A percentile compares a stretch with the other conserved stretches of the same genome.
These are phyloP conservation scores for Wickerhamiella sorbophila DNA, from an alignment of 805 yeast species.

Conservation along the genomic window DNA sequence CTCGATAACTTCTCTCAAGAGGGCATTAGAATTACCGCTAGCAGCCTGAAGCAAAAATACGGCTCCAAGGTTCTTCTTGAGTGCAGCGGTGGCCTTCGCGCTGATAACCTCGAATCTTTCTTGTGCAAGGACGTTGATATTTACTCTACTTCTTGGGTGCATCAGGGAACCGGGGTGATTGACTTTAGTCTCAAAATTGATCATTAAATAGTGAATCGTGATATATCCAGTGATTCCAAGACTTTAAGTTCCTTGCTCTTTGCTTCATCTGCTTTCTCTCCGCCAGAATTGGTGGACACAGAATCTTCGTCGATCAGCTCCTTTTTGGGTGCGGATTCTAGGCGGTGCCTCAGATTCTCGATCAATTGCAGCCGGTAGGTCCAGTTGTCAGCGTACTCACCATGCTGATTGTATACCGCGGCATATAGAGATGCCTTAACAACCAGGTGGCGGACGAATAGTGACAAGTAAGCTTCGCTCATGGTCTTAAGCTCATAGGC, in stretches of 20 bases:
- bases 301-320: neutral
- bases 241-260: neutral
- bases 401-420: conserved; percentile 53
- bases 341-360: conserved; percentile 25
- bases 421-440: conserved; percentile 60
- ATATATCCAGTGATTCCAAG: conserved; percentile 16
- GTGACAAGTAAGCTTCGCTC: conserved; percentile 43
- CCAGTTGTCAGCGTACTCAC: conserved; percentile 51
- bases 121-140: conserved; percentile 72
- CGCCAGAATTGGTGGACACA: neutral
- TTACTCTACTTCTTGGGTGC: conserved; percentile 81
- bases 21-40: conserved; percentile 51
- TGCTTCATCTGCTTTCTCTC: neutral
- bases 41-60: conserved; percentile 45
- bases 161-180: conserved; percentile 74
- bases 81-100: conserved; percentile 82
- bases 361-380: conserved; percentile 48
- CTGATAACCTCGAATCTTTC: conserved; percentile 47
- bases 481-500: conserved; percentile 63
- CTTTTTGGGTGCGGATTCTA: conserved; percentile 4
- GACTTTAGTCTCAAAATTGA: conserved; percentile 75
- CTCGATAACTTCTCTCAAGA: conserved; percentile 71
- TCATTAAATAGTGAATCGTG: conserved; percentile 20
- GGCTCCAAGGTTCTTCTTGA: conserved; percentile 48
- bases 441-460: conserved; percentile 52